Evolutionary conservation across 169 alveolate species (phyloP), one percentile per base, ranked within the genome.

Genomic region (Eimeria tenella): DNA sequence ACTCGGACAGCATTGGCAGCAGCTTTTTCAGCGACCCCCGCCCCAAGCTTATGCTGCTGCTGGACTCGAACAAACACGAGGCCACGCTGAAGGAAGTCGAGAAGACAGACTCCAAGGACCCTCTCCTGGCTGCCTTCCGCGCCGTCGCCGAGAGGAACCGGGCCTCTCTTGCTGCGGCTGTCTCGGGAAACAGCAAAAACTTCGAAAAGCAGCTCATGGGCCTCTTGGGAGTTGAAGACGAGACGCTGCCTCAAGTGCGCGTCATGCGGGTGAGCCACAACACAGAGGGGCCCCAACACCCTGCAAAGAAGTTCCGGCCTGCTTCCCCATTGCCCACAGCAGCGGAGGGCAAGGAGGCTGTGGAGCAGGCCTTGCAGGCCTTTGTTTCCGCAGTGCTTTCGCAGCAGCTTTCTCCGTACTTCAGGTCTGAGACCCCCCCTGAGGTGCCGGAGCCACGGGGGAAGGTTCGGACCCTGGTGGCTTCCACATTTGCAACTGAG

Each of bases 221-320:
- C 13, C 79, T 92, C 70, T 53, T 92, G 6, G 95, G 95, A 4
- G 65, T 82, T 74, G 95, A 92, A 50, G 95, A 92, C 17, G 86
- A 82, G 17, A 10, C 62, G 23, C 79, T 81, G 17, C 95, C 95
- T 13, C 86, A 87, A 13, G 68, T 92, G 25, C 91, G 95, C 11
- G 53, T 82, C 63, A 81, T 92, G 93, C 60, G 60, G 19, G 86
- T 92, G n/a, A 79, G 77, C 58, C 87, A 77, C 53, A 65, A 63
- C 58, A 13, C 73, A 5, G 93, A 92, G 49, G 86, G 93, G 19
- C 92, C 68, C 56, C 87, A 81, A n/a, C 95, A 92, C 74, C 95
- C 95, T 3, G 93, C 91, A 49, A 79, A 79, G 68, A 92, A 82
- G 49, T 82, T n/a, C 70, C 10, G 63, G 6, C 95, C 95, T 21